These are phyloP conservation scores for Diplosphaera chodatii DNA, from an alignment of 139 green algal genomes.

Conservation along the genomic window DNA sequence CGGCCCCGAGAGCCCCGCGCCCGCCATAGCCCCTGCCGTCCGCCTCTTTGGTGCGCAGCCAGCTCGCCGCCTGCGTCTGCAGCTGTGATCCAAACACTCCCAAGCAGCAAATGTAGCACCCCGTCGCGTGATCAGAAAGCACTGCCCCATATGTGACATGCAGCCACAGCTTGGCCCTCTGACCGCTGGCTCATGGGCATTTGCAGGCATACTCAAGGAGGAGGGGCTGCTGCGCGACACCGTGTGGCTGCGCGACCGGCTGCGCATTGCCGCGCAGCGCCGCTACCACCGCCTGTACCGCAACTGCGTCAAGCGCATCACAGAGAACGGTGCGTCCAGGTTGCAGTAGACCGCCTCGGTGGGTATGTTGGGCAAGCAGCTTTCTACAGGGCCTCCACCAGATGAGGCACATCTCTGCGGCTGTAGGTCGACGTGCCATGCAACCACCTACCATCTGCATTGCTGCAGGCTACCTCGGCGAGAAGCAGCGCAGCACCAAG, in stretches of 20 bases:
- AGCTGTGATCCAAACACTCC: too few relatives aligned
- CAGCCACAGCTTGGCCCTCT: too few relatives aligned
- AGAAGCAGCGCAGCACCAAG: not conserved
- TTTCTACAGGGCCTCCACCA: too few relatives aligned
- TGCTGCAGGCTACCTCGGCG: not conserved
- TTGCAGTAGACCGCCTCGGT: too few relatives aligned
- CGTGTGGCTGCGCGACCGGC: slow-evolving; percentile 34
- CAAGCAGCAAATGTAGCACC: too few relatives aligned
- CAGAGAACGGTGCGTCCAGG: not conserved
- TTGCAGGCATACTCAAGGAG: slow-evolving; percentile 30
- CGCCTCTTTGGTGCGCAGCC: not conserved
- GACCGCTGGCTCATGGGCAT: too few relatives aligned
- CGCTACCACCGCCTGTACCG: slow-evolving; percentile 36
- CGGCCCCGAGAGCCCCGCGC: slow-evolving; percentile 21
- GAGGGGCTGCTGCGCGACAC: slow-evolving; percentile 13
- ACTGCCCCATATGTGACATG: too few relatives aligned
- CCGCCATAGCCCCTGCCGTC: slow-evolving; percentile 35
- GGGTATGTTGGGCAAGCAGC: too few relatives aligned
- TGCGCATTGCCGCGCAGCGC: slow-evolving; percentile 27
- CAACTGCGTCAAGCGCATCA: slow-evolving; percentile 10
- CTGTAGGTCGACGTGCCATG: too few relatives aligned
- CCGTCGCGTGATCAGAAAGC: too few relatives aligned
- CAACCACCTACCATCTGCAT: not conserved
- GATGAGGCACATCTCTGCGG: too few relatives aligned
- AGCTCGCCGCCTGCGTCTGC: too few relatives aligned